Percentiles rank a stretch among this genome's conserved stretches.
Conservation (phyloP, 2,329 filamentous ascomycete genomes). For the Apiospora malaysiana region DNA sequence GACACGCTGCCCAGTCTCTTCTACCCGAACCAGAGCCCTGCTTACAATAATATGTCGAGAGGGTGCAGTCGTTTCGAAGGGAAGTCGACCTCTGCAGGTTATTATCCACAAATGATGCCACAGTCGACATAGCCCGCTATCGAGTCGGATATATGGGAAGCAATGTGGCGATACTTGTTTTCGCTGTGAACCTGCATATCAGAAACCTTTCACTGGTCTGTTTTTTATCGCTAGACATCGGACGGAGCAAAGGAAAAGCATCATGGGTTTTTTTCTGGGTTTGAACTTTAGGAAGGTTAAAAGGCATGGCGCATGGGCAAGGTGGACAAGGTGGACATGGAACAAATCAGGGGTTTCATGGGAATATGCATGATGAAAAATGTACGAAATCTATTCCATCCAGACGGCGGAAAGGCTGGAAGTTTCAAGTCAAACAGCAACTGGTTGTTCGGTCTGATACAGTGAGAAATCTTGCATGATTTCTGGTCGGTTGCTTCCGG, state of each 20-base stretch:
- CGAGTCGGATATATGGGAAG: not conserved
- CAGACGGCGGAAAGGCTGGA: not conserved
- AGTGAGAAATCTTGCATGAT: not conserved
- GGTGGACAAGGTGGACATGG: not conserved
- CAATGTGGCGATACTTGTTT: not conserved
- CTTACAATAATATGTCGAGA: constrained; percentile 36
- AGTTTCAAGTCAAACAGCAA: not conserved
- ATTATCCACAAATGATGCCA: constrained; percentile 57
- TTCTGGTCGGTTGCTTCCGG: not conserved
- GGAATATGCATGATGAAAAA: constrained; percentile 14
- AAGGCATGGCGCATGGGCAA: constrained; percentile 12
- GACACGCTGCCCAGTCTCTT: constrained; percentile 56
- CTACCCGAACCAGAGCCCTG: constrained; percentile 39
- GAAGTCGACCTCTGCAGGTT: constrained; percentile 57
- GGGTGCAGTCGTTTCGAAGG: constrained; percentile 59
- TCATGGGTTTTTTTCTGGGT: not conserved
- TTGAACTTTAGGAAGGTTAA: constrained; percentile 11
- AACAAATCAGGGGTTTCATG: not conserved
- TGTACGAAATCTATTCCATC: not conserved
- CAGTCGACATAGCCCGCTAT: constrained; percentile 49
- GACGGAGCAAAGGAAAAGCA: constrained; percentile 14
- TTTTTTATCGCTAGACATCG: constrained; percentile 17
- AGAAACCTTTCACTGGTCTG: constrained; percentile 6
- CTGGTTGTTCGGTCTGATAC: not conserved
- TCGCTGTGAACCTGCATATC: not conserved